These are phyloP conservation scores for Aspergillus tanneri DNA, from an alignment of 2,329 filamentous ascomycete species.

Conservation along the genomic window DNA sequence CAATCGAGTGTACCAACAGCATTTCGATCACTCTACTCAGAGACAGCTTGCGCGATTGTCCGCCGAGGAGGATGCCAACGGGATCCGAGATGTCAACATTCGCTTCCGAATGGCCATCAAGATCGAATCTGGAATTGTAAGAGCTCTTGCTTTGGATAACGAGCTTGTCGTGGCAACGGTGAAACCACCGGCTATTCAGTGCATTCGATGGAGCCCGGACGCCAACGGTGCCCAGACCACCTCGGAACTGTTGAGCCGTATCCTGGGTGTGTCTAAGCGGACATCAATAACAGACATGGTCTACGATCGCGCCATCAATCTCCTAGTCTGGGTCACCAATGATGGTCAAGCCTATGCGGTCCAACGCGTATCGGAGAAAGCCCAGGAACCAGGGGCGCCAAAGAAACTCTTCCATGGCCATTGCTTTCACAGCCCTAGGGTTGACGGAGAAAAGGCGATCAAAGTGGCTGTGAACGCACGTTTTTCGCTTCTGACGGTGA, in stretches of 20 bases:
- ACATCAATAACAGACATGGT: constrained; percentile 78
- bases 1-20: constrained; percentile 79
- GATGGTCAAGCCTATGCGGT: constrained; percentile 90
- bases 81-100: constrained; percentile 81
- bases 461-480: constrained; percentile 86
- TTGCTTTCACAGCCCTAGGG: constrained; percentile 77
- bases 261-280: constrained; percentile 81
- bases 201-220: constrained; percentile 91
- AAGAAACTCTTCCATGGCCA: constrained; percentile 82
- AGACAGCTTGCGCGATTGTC: constrained; percentile 47
- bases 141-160: constrained; percentile 83
- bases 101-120: constrained; percentile 98
- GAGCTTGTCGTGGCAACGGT: constrained; percentile 88
- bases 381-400: constrained; percentile 47
- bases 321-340: constrained; percentile 86
- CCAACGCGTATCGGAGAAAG: constrained; percentile 59
- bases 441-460: constrained; percentile 60
- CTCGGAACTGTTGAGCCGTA: constrained; percentile 84
- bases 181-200: constrained; percentile 92
- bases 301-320: constrained; percentile 92
- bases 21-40: constrained; percentile 58
- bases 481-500: constrained; percentile 89
- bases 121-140: constrained; percentile 90
- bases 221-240: constrained; percentile 78
- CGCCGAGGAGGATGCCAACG: constrained; percentile 72